A percentile compares a stretch with the other conserved stretches of the same genome.
Conservation (phyloP, 2,329 filamentous ascomycete genomes). For the Meredithiella fracta region DNA sequence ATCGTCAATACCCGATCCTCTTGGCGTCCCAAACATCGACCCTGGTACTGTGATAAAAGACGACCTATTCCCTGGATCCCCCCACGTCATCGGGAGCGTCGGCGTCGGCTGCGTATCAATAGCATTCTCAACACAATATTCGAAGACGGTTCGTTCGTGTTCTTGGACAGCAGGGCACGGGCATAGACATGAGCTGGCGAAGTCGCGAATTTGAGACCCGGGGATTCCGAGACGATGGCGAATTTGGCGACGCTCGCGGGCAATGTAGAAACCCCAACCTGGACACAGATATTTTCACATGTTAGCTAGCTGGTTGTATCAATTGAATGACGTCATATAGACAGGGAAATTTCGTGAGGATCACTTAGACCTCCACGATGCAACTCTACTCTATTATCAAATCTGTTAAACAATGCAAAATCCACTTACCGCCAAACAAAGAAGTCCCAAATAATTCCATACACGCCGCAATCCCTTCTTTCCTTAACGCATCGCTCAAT, state of each 20-base stretch:
- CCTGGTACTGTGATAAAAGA: slow-evolving; percentile 14
- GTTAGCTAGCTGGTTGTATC: slow-evolving; percentile 5
- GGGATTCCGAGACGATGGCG: slow-evolving; percentile 12
- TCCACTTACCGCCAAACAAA: slow-evolving; percentile 5
- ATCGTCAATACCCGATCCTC: neutral
- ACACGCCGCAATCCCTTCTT: slow-evolving; percentile 10
- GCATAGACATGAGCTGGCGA: slow-evolving; percentile 11
- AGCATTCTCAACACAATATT: slow-evolving; percentile 11
- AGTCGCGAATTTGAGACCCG: slow-evolving; percentile 8
- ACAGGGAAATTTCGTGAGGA: neutral
- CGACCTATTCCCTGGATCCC: slow-evolving; percentile 11
- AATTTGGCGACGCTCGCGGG: slow-evolving; percentile 11
- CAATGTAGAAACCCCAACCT: slow-evolving; percentile 14
- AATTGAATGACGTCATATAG: slow-evolving; percentile 9
- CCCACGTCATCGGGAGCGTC: slow-evolving; percentile 11
- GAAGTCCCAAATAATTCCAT: slow-evolving; percentile 8
- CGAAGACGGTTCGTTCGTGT: slow-evolving; percentile 13
- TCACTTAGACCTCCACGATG: too few species aligned
- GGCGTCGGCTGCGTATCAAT: slow-evolving; percentile 12
- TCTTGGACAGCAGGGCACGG: slow-evolving; percentile 12
- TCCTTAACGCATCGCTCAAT: slow-evolving; percentile 7
- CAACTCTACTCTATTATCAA: too few species aligned
- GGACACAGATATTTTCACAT: slow-evolving; percentile 12
- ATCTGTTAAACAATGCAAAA: too few species aligned
- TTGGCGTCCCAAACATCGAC: slow-evolving; percentile 8